Conservation (phyloP, 2,329 filamentous ascomycete species). For the Dryadomyces quercus-mongolicae region DNA sequence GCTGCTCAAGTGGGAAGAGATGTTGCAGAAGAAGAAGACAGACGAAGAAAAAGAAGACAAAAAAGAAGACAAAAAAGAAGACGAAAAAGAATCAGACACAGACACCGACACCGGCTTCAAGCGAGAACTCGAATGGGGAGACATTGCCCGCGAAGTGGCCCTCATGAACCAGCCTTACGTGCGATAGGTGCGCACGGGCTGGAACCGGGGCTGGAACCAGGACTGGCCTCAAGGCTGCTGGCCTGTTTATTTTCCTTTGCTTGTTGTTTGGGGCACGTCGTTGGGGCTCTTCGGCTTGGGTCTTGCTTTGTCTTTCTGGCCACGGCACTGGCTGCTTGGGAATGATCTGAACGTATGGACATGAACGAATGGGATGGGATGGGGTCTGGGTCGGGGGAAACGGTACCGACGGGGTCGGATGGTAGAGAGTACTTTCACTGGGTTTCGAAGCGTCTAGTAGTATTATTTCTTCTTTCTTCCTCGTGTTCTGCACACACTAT, state of each 20-base stretch:
- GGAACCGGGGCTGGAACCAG: too few relatives aligned
- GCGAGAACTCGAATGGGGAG: slow-evolving; percentile 83
- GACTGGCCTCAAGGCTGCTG: too few relatives aligned
- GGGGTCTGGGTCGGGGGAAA: background rate
- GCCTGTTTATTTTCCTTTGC: background rate
- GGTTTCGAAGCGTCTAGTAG: too few relatives aligned
- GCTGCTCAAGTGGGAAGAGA: slow-evolving; percentile 89
- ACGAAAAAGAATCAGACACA: too few relatives aligned
- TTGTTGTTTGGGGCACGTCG: background rate
- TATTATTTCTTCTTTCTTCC: too few relatives aligned
- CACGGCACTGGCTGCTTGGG: too few relatives aligned
- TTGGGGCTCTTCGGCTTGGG: background rate
- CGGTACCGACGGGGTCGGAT: background rate
- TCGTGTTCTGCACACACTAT: too few relatives aligned
- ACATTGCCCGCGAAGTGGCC: slow-evolving; percentile 80
- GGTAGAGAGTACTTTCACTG: too few relatives aligned
- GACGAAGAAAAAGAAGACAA: too few relatives aligned
- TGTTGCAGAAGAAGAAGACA: slow-evolving; percentile 41
- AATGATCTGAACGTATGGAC: background rate
- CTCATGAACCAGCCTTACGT: slow-evolving; percentile 94
- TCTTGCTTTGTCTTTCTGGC: background rate
- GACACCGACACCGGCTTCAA: slow-evolving; percentile 31
- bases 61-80: too few relatives aligned
- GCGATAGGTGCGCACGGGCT: slow-evolving; percentile 29
- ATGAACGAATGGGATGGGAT: background rate